Evolutionary conservation across 2,329 filamentous ascomycete genomes (phyloP).

Genomic region (Paraphoma chrysanthemicola): DNA sequence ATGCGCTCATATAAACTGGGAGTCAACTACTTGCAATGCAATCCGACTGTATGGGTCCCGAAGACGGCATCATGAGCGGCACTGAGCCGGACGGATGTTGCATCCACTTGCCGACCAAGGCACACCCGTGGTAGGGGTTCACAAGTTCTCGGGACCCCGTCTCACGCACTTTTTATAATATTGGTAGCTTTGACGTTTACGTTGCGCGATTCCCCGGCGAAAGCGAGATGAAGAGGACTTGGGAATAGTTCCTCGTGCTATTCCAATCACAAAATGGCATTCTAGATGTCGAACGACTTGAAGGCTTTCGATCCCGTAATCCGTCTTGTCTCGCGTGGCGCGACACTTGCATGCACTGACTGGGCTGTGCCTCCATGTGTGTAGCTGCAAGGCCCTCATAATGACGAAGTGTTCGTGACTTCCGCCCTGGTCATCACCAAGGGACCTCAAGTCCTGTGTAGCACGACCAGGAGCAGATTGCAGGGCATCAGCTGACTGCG

Average conservation of each 20-base stretch:
- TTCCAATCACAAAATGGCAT: no score
- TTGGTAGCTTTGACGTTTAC: neutral
- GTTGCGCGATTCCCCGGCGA: neutral
- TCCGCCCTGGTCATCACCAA: no score
- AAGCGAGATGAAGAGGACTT: neutral
- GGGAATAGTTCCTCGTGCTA: neutral
- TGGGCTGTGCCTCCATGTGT: no score
- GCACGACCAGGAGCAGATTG: no score
- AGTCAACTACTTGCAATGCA: slow-evolving; percentile 11
- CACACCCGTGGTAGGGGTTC: neutral
- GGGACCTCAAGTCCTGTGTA: no score
- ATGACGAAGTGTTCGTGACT: no score
- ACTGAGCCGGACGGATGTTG: neutral
- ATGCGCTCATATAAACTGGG: neutral
- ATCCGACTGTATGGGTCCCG: neutral
- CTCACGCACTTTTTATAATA: slow-evolving; percentile 1
- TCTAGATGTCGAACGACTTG: no score
- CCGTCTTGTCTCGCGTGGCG: no score
- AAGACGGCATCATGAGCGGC: neutral
- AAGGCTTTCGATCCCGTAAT: no score
- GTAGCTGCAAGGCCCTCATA: no score
- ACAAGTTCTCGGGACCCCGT: neutral
- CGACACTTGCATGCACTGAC: no score
- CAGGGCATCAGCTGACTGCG: neutral
- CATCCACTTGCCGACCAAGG: neutral